Evolutionary conservation across 2,329 filamentous ascomycete genomes (phyloP).

Genomic region (Diplodia mutila): DNA sequence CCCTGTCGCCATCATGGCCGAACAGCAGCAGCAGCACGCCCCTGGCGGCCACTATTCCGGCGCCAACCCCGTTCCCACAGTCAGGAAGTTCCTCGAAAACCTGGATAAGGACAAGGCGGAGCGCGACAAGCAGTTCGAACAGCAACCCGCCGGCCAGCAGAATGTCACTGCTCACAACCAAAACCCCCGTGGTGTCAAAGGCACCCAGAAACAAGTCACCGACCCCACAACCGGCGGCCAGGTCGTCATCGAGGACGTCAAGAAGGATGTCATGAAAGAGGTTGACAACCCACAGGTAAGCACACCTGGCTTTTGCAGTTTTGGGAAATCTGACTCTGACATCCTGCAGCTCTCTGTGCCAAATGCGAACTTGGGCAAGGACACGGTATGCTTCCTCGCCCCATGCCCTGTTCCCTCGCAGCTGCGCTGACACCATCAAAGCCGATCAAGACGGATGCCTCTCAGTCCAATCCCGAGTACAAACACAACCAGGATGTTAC

Average conservation of each 20-base stretch:
- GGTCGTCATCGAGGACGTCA: conserved; percentile 82
- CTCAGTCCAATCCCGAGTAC: conserved; percentile 78
- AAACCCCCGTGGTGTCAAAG: conserved; percentile 49
- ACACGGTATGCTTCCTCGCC: conserved; percentile 55
- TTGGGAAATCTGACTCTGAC: background rate
- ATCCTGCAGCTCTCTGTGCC: conserved; percentile 73
- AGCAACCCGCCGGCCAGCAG: conserved; percentile 47
- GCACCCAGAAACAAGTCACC: conserved; percentile 66
- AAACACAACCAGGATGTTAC: conserved; percentile 85
- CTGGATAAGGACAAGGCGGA: conserved; percentile 79
- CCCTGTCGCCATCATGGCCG: conserved; percentile 25
- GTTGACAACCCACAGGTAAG: conserved; percentile 72
- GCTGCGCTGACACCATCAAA: conserved; percentile 32
- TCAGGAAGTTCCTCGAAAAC: conserved; percentile 78
- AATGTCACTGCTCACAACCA: conserved; percentile 46
- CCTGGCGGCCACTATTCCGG: conserved; percentile 78
- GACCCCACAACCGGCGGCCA: conserved; percentile 88
- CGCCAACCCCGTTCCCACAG: conserved; percentile 81
- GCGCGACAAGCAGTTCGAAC: conserved; percentile 73
- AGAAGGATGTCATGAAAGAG: conserved; percentile 68
- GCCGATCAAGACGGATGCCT: conserved; percentile 70
- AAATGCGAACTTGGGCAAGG: conserved; percentile 82
- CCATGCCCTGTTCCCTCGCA: conserved; percentile 9
- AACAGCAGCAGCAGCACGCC: conserved; percentile 50
- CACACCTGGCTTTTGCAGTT: conserved; percentile 1